phyloP scores from a whole-genome alignment of 768 basidiomycete species.

The Hebeloma cylindrosporum region DNA sequence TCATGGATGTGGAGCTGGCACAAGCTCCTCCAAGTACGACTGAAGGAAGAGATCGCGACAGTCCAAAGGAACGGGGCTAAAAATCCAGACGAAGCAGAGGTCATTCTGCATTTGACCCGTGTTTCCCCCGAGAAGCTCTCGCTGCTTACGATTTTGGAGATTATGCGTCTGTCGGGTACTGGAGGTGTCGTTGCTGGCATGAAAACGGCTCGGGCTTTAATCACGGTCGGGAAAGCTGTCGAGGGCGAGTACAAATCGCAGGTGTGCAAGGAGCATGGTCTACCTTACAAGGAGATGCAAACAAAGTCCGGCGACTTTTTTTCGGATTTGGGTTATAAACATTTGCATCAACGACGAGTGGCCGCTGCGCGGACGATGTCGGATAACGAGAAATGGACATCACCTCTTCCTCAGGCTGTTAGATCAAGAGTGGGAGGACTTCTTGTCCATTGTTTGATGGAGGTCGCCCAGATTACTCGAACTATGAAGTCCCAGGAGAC shows the following conservation, averaged over 20 bases:
- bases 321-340: slow-evolving; percentile 56
- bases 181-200: slow-evolving; percentile 83
- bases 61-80: slow-evolving; percentile 36
- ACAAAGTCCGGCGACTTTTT: slow-evolving; percentile 47
- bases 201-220: slow-evolving; percentile 83
- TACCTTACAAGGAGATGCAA: slow-evolving; percentile 47
- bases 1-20: slow-evolving; percentile 91
- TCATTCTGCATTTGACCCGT: slow-evolving; percentile 32
- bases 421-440: slow-evolving; percentile 80
- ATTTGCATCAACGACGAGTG: slow-evolving; percentile 63
- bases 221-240: slow-evolving; percentile 78
- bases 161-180: slow-evolving; percentile 77
- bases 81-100: slow-evolving; percentile 1
- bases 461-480: slow-evolving; percentile 74
- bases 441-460: slow-evolving; percentile 81
- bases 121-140: slow-evolving; percentile 78
- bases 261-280: slow-evolving; percentile 66
- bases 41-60: slow-evolving; percentile 50
- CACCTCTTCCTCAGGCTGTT: slow-evolving; percentile 78
- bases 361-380: slow-evolving; percentile 63
- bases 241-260: slow-evolving; percentile 91
- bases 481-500: slow-evolving; percentile 57
- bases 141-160: slow-evolving; percentile 84
- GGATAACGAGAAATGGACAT: slow-evolving; percentile 71
- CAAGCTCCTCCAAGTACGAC: slow-evolving; percentile 47